Percentiles rank a stretch among this genome's conserved stretches.
Conservation (phyloP, 2,329 filamentous ascomycete genomes). For the Aspergillus proliferans region DNA sequence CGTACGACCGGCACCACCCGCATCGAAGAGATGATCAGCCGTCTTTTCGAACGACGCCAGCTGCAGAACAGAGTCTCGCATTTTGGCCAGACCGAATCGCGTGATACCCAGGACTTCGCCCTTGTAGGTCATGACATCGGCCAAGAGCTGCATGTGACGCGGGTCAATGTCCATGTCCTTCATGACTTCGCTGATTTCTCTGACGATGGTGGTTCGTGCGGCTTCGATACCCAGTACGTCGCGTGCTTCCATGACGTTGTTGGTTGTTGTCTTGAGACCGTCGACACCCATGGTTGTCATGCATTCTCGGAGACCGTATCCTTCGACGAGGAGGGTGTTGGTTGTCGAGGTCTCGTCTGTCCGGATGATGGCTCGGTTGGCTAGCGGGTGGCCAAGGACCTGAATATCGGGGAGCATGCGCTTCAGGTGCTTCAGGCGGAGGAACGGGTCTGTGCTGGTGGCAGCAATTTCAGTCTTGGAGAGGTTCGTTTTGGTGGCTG, state of each 20-base stretch:
- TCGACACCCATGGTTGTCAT: slow-evolving; percentile 92
- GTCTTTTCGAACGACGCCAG: slow-evolving; percentile 97
- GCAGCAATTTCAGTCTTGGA: slow-evolving; percentile 39
- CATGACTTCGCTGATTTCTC: slow-evolving; percentile 87
- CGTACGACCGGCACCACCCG: slow-evolving; percentile 83
- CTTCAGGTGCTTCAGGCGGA: slow-evolving; percentile 75
- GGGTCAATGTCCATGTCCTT: slow-evolving; percentile 91
- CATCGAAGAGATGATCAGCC: slow-evolving; percentile 92
- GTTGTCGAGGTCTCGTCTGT: slow-evolving; percentile 64
- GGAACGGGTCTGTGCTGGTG: slow-evolving; percentile 40
- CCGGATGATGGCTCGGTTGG: slow-evolving; percentile 80
- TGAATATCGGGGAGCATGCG: slow-evolving; percentile 74
- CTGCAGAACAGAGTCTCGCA: slow-evolving; percentile 89
- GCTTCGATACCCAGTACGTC: slow-evolving; percentile 93
- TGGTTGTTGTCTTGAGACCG: slow-evolving; percentile 66
- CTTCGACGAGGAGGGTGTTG: slow-evolving; percentile 78
- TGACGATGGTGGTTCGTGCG: slow-evolving; percentile 78
- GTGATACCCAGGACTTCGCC: slow-evolving; percentile 95
- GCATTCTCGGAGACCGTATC: slow-evolving; percentile 80
- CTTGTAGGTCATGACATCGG: slow-evolving; percentile 99
- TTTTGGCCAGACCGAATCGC: slow-evolving; percentile 91
- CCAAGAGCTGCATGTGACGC: slow-evolving; percentile 93
- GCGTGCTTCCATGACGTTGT: slow-evolving; percentile 83
- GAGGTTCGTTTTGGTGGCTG: slow-evolving; percentile 26
- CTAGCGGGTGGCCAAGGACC: slow-evolving; percentile 83